Evolutionary conservation across 345 rosid species (phyloP).

Genomic region (Corymbia maculata): DNA sequence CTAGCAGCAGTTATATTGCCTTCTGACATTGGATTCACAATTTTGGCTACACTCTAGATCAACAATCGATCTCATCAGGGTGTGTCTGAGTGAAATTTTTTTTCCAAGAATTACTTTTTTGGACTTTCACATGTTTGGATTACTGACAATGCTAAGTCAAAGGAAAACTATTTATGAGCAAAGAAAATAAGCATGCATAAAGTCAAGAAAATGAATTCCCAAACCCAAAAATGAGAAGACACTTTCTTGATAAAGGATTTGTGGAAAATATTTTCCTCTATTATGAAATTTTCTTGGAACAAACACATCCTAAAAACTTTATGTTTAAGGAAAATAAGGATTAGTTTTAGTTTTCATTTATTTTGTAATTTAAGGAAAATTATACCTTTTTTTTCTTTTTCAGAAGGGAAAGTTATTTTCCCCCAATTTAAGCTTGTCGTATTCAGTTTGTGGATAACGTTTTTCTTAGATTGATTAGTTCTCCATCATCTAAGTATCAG

Average conservation of each 20-base stretch:
- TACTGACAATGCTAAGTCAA: not conserved
- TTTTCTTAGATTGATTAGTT: not conserved
- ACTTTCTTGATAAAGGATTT: not conserved
- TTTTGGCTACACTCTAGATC: not conserved
- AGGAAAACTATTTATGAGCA: not conserved
- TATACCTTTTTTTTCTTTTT: not conserved
- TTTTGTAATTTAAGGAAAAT: not conserved
- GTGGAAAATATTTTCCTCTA: not conserved
- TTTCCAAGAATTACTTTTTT: too few relatives aligned
- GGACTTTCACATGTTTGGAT: not conserved
- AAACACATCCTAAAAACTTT: not conserved
- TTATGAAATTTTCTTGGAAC: not conserved
- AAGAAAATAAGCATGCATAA: not conserved
- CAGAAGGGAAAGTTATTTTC: not conserved
- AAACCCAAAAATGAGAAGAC: not conserved
- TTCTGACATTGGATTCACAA: not conserved
- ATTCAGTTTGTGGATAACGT: not conserved
- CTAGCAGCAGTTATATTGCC: not conserved
- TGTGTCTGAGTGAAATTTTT: not conserved
- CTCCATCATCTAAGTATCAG: fast-evolving
- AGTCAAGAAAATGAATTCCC: not conserved
- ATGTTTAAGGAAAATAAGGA: not conserved
- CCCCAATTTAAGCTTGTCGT: not conserved
- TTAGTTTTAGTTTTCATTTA: not conserved
- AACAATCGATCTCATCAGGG: not conserved